Conservation (phyloP, 805 yeast genomes). For the Tetrapisispora phaffii region DNA sequence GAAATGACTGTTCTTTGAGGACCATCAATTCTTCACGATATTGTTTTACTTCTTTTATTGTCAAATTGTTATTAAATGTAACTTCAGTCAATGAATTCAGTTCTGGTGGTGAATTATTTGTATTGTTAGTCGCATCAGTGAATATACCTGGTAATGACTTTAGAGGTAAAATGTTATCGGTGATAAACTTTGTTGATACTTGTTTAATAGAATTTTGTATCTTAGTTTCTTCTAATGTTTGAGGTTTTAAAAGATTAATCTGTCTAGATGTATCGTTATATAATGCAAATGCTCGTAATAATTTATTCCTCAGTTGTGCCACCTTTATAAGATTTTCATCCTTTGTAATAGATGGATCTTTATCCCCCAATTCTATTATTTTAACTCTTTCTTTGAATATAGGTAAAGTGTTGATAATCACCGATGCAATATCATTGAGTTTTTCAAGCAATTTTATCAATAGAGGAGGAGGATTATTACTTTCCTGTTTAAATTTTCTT, state of each 20-base stretch:
- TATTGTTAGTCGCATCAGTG: constrained; percentile 6
- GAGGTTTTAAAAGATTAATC: constrained; percentile 29
- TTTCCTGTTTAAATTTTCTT: constrained; percentile 39
- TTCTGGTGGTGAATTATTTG: constrained; percentile 8
- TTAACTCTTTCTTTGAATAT: constrained; percentile 33
- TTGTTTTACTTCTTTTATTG: constrained; percentile 46
- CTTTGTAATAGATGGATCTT: background rate
- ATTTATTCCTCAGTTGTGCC: constrained; percentile 33
- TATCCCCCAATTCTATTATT: constrained; percentile 25
- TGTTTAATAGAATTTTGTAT: constrained; percentile 47
- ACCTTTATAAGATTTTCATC: constrained; percentile 30
- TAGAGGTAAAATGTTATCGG: constrained; percentile 53
- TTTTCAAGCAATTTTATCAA: constrained; percentile 34
- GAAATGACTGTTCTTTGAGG: constrained; percentile 68
- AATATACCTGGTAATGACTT: constrained; percentile 42
- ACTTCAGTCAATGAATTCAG: constrained; percentile 12
- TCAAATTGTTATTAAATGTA: constrained; percentile 27
- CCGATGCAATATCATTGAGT: constrained; percentile 31
- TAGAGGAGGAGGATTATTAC: constrained; percentile 26
- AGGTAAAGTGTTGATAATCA: constrained; percentile 35
- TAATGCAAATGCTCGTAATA: constrained; percentile 41
- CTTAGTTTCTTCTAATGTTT: constrained; percentile 35
- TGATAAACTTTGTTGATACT: constrained; percentile 51
- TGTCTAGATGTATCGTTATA: constrained; percentile 43
- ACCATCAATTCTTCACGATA: constrained; percentile 74